Evolutionary conservation across 352 stramenopile genomes (phyloP).

Genomic region (Phytopythium helicoides): DNA sequence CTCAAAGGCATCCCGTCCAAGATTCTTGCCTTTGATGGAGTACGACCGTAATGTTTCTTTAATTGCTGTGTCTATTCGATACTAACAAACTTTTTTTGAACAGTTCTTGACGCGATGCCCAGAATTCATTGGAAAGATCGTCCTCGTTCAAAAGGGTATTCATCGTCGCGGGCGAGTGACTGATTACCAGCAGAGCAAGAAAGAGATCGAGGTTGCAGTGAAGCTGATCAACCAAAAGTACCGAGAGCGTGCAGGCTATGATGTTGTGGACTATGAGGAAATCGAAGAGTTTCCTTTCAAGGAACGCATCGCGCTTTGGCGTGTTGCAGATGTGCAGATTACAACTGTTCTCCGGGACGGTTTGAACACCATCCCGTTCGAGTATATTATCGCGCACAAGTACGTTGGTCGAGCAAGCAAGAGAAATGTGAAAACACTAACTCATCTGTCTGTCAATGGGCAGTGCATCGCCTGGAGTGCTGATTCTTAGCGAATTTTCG

Average conservation of each 20-base stretch:
- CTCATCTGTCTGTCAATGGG: background rate
- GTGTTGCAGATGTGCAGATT: conserved; percentile 72
- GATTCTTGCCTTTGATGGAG: conserved; percentile 92
- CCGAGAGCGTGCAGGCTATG: conserved; percentile 30
- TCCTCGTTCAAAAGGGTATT: conserved; percentile 83
- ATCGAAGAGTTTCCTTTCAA: conserved; percentile 66
- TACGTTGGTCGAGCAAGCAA: conserved; percentile 14
- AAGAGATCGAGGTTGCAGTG: conserved; percentile 92
- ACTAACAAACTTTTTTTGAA: background rate
- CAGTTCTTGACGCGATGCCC: conserved; percentile 89
- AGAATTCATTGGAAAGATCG: conserved; percentile 75
- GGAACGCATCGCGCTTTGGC: conserved; percentile 73
- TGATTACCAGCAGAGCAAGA: conserved; percentile 94
- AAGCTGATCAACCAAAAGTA: conserved; percentile 92
- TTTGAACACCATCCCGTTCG: conserved; percentile 80
- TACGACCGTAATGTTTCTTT: too few species aligned
- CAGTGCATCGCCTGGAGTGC: conserved; percentile 72
- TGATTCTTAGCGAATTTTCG: conserved; percentile 97
- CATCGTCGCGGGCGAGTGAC: conserved; percentile 83
- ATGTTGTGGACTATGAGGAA: conserved; percentile 80
- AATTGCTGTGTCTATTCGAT: too few species aligned
- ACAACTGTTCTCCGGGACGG: conserved; percentile 73
- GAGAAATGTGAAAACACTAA: background rate
- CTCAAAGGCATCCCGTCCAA: conserved; percentile 97
- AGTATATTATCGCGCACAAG: conserved; percentile 83